Evolutionary conservation across 208 protist genomes (phyloP).

Genomic region (Blechomonas ayalai): DNA sequence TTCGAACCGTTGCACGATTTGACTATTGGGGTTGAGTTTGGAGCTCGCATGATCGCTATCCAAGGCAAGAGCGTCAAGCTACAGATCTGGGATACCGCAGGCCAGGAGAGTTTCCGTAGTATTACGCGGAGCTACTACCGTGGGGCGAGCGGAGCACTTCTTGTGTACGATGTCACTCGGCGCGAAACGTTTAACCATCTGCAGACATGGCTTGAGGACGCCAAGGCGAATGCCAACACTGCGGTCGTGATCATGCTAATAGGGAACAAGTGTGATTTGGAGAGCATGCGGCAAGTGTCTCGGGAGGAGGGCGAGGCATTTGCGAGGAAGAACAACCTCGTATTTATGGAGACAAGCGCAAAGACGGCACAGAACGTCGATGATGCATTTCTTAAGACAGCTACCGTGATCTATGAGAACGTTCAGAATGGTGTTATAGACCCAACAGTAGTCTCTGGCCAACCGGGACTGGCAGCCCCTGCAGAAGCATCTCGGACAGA

Average conservation of each 20-base stretch:
- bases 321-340: conserved; percentile 91
- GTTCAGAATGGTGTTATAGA: conserved; percentile 93
- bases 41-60: conserved; percentile 94
- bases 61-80: conserved; percentile 96
- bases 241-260: conserved; percentile 99
- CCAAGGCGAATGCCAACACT: conserved; percentile 91
- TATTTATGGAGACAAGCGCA: conserved; percentile 98
- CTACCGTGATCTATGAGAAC: conserved; percentile 94
- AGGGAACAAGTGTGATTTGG: conserved; percentile 99
- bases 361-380: conserved; percentile 97
- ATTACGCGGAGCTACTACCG: conserved; percentile 99
- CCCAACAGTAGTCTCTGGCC: conserved; percentile 53
- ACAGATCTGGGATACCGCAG: conserved; percentile 98
- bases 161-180: conserved; percentile 98
- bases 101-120: conserved; percentile 97
- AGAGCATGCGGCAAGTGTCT: conserved; percentile 87
- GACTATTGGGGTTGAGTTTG: conserved; percentile 99
- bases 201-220: conserved; percentile 96
- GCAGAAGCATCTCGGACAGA: too few species aligned
- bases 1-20: conserved; percentile 99
- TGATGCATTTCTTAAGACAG: conserved; percentile 94
- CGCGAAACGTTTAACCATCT: conserved; percentile 97
- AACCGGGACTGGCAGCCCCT: too few species aligned
- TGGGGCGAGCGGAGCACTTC: conserved; percentile 96
- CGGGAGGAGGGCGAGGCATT: conserved; percentile 96